Conservation (phyloP, 257 asterid genomes). For the Avicennia marina region DNA sequence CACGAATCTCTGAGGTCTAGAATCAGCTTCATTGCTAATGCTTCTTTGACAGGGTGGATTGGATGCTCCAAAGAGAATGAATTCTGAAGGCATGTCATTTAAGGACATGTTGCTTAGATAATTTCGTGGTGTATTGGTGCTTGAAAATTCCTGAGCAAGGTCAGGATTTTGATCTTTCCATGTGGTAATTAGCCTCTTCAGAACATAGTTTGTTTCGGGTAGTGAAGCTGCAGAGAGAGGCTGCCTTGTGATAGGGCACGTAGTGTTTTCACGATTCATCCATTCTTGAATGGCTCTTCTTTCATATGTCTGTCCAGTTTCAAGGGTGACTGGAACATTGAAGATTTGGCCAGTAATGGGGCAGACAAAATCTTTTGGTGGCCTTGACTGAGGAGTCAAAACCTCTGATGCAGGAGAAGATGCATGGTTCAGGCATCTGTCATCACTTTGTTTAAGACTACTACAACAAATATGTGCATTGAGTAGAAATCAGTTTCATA, state of each 20-base stretch:
- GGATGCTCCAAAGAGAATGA: conserved; percentile 21
- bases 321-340: conserved; percentile 79
- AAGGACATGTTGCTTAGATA: conserved; percentile 25
- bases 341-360: conserved; percentile 81
- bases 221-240: conserved; percentile 64
- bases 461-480: conserved; percentile 24
- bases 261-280: conserved; percentile 78
- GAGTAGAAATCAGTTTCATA: background rate
- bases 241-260: conserved; percentile 82
- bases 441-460: conserved; percentile 39
- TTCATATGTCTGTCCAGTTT: conserved; percentile 88
- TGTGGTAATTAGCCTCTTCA: conserved; percentile 67
- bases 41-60: conserved; percentile 24
- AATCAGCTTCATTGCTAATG: conserved; percentile 27
- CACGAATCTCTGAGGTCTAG: conserved; percentile 49
- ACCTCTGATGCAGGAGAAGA: conserved; percentile 59
- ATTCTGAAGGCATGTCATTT: conserved; percentile 27
- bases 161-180: conserved; percentile 90
- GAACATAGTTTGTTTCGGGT: conserved; percentile 81
- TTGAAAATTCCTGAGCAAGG: conserved; percentile 60
- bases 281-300: conserved; percentile 86
- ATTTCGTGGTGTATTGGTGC: conserved; percentile 43
- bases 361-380: conserved; percentile 86
- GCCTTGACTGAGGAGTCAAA: conserved; percentile 66
- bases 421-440: conserved; percentile 43